A percentile compares a stretch with the other conserved stretches of the same genome.
Evolutionary conservation across 805 yeast genomes (phyloP).

Genomic region (Henningerozyma blattae): DNA sequence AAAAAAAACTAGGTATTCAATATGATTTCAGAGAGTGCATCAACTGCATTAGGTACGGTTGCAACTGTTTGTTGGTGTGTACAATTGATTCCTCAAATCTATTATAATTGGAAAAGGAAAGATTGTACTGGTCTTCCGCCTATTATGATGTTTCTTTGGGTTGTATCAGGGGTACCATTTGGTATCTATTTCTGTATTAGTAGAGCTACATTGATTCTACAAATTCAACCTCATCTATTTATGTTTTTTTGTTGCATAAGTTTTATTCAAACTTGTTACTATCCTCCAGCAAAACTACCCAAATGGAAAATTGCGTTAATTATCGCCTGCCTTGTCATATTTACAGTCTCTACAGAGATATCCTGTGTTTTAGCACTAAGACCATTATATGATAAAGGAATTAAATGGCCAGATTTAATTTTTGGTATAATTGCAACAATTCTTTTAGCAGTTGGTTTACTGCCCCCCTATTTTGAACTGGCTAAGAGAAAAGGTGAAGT

Average conservation of each 20-base stretch:
- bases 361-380: conserved; percentile 66
- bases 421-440: conserved; percentile 76
- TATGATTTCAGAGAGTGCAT: conserved; percentile 12
- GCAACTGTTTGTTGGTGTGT: conserved; percentile 92
- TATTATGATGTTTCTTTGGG: conserved; percentile 81
- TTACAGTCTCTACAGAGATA: conserved; percentile 48
- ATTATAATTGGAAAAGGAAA: conserved; percentile 59
- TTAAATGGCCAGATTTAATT: conserved; percentile 65
- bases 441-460: conserved; percentile 58
- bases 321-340: conserved; percentile 28
- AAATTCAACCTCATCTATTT: conserved; percentile 81
- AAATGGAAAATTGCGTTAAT: conserved; percentile 26
- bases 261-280: conserved; percentile 54
- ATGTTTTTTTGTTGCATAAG: conserved; percentile 54
- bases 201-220: conserved; percentile 62
- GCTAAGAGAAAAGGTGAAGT: conserved; percentile 73
- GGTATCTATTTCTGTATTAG: conserved; percentile 69
- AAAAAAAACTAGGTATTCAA: no score
- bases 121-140: conserved; percentile 84
- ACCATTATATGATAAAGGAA: conserved; percentile 38
- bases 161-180: conserved; percentile 68
- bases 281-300: conserved; percentile 52
- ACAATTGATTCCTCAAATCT: conserved; percentile 78
- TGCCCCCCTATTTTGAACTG: conserved; percentile 85
- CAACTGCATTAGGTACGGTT: conserved; percentile 70